Base-by-base conservation (phyloP, 495 filamentous ascomycete species). In the Neurospora sp. region DNA sequence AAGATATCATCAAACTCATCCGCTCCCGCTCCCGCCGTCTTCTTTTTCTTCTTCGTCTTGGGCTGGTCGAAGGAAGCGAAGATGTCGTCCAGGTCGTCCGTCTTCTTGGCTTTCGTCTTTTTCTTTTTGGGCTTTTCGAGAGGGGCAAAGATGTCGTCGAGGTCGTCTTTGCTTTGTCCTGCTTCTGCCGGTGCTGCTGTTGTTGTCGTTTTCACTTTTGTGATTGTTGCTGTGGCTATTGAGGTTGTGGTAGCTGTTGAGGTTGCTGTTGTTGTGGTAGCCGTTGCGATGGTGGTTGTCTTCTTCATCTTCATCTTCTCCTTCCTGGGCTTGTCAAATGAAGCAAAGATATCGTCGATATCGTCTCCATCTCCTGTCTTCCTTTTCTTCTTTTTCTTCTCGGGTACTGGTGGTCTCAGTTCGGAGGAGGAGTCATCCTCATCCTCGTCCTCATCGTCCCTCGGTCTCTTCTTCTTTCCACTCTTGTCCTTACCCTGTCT, bases 1-100 rank as follows among this genome's bases (percentile, higher is more conserved):
- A 81, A 82, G 66, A 82, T 78, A 66, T 81, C 77, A 31, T 82
- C 79, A 72, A 81, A 79, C 77, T 81, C 78, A 70, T 81, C 78
- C 11, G 54, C 46, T 12, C 46, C 46, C 46, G 27, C 27, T 27
- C 27, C 27, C 27, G 27, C 27, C 27, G 72, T 75, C 12, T 76
- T 75, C 16, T 74, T 78, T 35, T 74, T 75, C 62, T 77, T 78
- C 71, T 82, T 80, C 71, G 73, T 78, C 40, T 80, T 81, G 35
- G 20, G 12, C 35, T 35, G 38, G 5, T 18, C 70, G 27, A 76
- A 69, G 3, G 39, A 12, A 12, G 72, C 74, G 70, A 84, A 84
- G n/a, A 84, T 76, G 48, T 74, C 76, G 35, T 85, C 83, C 12
- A 84, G 80, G 40, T 76, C 77, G 73, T 77, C 81, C 70, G 69